phyloP scores from a whole-genome alignment of 257 asterid species.

The Lycium barbarum region DNA sequence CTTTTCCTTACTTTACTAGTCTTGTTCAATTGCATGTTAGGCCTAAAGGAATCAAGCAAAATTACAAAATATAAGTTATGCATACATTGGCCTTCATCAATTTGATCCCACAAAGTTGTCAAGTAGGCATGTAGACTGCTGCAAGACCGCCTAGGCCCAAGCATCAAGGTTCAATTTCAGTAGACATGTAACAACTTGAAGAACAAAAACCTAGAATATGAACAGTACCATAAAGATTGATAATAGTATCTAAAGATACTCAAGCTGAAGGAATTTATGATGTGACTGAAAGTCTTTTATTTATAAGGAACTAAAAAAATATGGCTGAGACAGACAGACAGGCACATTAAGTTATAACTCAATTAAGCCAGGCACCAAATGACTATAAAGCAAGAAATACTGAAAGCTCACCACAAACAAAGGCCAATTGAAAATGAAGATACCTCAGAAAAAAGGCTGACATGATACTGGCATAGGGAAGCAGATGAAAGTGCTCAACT shows the following conservation, averaged over 20 bases:
- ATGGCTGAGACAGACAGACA: neutral
- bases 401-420: conserved; percentile 24
- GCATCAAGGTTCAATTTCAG: conserved; percentile 19
- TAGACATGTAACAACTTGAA: neutral
- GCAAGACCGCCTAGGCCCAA: conserved; percentile 16
- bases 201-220: neutral
- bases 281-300: neutral
- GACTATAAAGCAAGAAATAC: neutral
- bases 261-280: neutral
- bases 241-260: conserved; percentile 8
- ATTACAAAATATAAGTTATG: neutral
- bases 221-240: neutral
- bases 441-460: conserved; percentile 64
- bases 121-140: neutral
- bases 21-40: conserved; percentile 15
- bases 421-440: neutral
- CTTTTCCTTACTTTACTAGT: neutral
- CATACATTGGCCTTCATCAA: neutral
- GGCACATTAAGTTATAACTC: neutral
- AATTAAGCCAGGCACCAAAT: neutral
- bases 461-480: conserved; percentile 64
- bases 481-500: conserved; percentile 57
- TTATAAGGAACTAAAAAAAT: neutral
- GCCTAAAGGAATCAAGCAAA: neutral
- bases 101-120: conserved; percentile 4